phyloP scores from a whole-genome alignment of 2,329 filamentous ascomycete species.

The Leptodontidium sp. region DNA sequence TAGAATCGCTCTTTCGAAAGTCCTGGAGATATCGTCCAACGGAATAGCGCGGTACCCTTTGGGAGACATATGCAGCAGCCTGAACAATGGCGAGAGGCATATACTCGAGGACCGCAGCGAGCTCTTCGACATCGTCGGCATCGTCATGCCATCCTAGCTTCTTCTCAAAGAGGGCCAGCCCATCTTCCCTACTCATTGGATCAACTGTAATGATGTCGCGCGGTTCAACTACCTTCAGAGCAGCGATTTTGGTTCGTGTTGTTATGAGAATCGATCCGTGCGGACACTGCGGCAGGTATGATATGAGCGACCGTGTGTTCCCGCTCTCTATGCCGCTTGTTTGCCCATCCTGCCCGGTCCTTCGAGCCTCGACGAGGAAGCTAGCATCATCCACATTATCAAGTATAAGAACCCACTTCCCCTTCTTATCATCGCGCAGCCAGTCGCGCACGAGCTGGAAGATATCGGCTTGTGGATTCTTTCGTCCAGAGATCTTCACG shows the following conservation, averaged over 20 bases:
- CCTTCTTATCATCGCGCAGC: conserved; percentile 39
- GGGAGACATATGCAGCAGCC: conserved; percentile 41
- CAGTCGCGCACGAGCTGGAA: conserved; percentile 46
- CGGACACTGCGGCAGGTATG: conserved; percentile 37
- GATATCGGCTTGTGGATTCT: conserved; percentile 46
- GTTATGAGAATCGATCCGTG: conserved; percentile 41
- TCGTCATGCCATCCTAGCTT: conserved; percentile 38
- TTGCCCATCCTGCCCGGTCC: conserved; percentile 27
- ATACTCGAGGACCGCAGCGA: conserved; percentile 40
- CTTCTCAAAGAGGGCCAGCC: conserved; percentile 45
- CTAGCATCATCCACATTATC: conserved; percentile 49
- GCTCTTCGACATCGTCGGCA: conserved; percentile 29
- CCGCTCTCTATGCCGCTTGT: conserved; percentile 24
- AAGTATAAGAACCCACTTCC: conserved; percentile 49
- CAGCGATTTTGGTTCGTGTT: no score
- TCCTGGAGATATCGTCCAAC: conserved; percentile 50
- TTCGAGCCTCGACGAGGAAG: conserved; percentile 36
- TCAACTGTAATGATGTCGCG: conserved; percentile 42
- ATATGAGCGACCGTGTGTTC: conserved; percentile 29
- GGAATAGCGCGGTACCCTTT: conserved; percentile 44
- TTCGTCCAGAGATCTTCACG: conserved; percentile 44
- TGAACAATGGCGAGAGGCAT: conserved; percentile 46
- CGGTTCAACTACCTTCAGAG: no score
- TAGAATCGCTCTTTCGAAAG: conserved; percentile 48
- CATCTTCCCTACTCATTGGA: conserved; percentile 43